These are phyloP conservation scores for Chionographis japonica DNA, from an alignment of 106 monocot species.

Conservation along the genomic window DNA sequence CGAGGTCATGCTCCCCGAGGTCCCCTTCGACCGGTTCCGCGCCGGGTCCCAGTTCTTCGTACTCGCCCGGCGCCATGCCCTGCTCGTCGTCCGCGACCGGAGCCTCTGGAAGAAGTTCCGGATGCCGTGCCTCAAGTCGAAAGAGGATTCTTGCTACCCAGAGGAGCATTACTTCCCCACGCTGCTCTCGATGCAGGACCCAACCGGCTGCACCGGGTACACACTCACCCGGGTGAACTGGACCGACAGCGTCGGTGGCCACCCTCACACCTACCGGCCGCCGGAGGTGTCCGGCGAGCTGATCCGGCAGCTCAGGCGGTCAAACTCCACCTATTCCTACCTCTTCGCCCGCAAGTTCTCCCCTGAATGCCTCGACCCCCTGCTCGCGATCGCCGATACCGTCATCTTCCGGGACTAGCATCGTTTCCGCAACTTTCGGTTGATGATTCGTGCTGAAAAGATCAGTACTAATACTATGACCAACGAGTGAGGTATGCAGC, in stretches of 20 bases:
- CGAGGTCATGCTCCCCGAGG: constrained; percentile 77
- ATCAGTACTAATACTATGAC: too few relatives aligned
- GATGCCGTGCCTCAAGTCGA: constrained; percentile 59
- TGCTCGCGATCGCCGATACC: constrained; percentile 54
- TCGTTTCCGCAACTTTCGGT: neutral
- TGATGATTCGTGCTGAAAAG: too few relatives aligned
- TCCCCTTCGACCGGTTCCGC: constrained; percentile 66
- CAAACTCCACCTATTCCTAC: constrained; percentile 56
- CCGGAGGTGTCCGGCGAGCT: constrained; percentile 47
- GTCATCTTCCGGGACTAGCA: constrained; percentile 57
- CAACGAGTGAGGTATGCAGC: too few relatives aligned
- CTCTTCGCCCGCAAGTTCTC: constrained; percentile 83
- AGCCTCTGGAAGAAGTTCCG: constrained; percentile 80
- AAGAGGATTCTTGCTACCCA: constrained; percentile 73
- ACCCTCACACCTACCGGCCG: constrained; percentile 63
- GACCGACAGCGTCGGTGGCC: constrained; percentile 78
- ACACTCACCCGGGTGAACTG: constrained; percentile 87
- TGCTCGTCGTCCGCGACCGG: constrained; percentile 65
- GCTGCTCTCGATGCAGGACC: constrained; percentile 73
- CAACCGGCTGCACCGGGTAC: constrained; percentile 51
- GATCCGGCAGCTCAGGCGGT: constrained; percentile 50
- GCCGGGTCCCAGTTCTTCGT: constrained; percentile 93
- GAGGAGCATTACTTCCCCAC: constrained; percentile 99
- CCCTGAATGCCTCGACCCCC: constrained; percentile 43
- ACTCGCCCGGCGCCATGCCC: constrained; percentile 60